A percentile compares a stretch with the other conserved stretches of the same genome.
phyloP scores from a whole-genome alignment of 768 basidiomycete genomes.

The Cystofilobasidium ferigula region DNA sequence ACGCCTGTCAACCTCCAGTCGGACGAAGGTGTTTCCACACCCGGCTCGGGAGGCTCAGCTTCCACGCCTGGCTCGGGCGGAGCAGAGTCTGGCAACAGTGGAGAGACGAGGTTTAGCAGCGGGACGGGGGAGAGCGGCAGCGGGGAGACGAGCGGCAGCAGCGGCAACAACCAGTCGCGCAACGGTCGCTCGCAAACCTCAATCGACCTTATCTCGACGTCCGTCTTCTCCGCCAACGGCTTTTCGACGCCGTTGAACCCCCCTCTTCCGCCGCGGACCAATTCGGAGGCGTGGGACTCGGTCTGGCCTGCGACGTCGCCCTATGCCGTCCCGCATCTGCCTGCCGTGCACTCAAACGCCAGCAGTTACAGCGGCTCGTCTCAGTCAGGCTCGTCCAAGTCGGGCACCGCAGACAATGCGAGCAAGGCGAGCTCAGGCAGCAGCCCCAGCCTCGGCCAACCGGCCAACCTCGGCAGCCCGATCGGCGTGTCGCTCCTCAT shows the following conservation, averaged over 20 bases:
- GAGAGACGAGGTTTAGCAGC: too few species aligned
- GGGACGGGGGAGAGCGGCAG: not conserved
- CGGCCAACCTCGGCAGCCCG: not conserved
- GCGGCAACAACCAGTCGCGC: not conserved
- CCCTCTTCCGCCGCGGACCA: conserved; percentile 3
- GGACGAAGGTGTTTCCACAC: too few species aligned
- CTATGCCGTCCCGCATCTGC: conserved; percentile 22
- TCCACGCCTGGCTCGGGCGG: not conserved
- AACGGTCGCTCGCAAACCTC: not conserved
- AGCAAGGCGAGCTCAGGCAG: not conserved
- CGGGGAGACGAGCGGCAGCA: not conserved
- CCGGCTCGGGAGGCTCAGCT: not conserved
- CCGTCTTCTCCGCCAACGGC: conserved; percentile 8
- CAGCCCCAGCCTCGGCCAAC: not conserved
- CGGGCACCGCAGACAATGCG: not conserved
- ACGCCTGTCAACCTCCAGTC: too few species aligned
- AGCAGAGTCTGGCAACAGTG: too few species aligned
- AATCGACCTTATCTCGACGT: conserved; percentile 9
- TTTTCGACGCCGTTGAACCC: conserved; percentile 4
- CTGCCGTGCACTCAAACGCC: not conserved
- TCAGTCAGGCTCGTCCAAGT: not conserved
- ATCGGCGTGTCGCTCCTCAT: not conserved
- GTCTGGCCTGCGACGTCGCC: conserved; percentile 26
- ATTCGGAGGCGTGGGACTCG: conserved; percentile 25
- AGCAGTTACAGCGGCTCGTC: not conserved